Base-by-base conservation (phyloP, 305 asterid species). In the Lippia alba region DNA sequence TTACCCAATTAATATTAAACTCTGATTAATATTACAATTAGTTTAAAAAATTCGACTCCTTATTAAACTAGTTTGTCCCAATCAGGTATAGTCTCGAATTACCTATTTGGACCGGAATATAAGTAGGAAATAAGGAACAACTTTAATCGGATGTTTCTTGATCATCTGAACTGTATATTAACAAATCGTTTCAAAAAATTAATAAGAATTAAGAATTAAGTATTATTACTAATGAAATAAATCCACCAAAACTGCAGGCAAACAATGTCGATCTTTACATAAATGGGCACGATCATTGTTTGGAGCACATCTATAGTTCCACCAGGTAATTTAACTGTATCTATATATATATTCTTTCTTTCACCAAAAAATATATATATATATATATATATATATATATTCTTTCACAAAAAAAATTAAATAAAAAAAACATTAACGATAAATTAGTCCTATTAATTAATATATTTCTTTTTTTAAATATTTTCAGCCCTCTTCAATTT, bases 241-340 rank as follows among this genome's bases (percentile, higher is more conserved):
- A 15, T 41, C 20, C 71, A 3, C 8, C 4, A 62, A 56, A 24
- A 61, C 9, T 59, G 69, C 84, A 90, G 96, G 86, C 83, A 62
- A 90, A 90, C 59, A 63, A 76, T 49, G 96, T 84, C 44, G 91
- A 86, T 64, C 73, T 90, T 7, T 90, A 90, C 72, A 67, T 90
- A 48, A 90, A 90, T 73, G 96, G 96, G 20, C 96, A 90, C 20
- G 96, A 90, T 56, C 96, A 90, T 53, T 90, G 96, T 54, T 66
- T 88, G 79, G 85, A 90, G 66, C 95, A 88, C 77, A 82, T 90
- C 36, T 82, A 79, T 53, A 86, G 87, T 40, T 8, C 84, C 0
- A 74, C 82, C 74, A 87, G 96, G 94, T 87, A 81, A 56, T 8
- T 8, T 20, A 5, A 8, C 14, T 45, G 50, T 40, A 19, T 8